These are phyloP conservation scores for Globisporangium solare DNA, from an alignment of 352 stramenopile species.

Conservation along the genomic window DNA sequence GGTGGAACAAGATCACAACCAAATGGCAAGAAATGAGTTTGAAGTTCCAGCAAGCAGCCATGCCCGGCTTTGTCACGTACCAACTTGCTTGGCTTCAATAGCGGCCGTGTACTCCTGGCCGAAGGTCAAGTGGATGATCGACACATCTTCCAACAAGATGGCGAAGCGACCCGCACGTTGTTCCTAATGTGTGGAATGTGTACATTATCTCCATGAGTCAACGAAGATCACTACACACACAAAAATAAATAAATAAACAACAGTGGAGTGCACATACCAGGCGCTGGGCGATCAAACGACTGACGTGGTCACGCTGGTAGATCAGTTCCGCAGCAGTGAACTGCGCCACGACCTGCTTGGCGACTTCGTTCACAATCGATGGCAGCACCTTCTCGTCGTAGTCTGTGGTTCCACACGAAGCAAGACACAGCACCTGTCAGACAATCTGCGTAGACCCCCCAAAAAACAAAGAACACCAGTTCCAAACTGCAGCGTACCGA, in stretches of 20 bases:
- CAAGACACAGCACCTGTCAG: neutral
- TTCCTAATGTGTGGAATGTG: conserved; percentile 32
- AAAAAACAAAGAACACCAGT: neutral
- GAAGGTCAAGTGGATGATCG: conserved; percentile 99
- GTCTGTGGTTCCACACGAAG: conserved; percentile 48
- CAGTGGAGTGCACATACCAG: conserved; percentile 42
- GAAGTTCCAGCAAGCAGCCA: no score
- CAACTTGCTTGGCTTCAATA: conserved; percentile 99
- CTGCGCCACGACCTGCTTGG: conserved; percentile 98
- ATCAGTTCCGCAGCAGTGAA: conserved; percentile 99
- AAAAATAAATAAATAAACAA: neutral
- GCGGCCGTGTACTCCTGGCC: conserved; percentile 97
- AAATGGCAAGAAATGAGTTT: neutral
- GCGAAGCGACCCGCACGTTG: conserved; percentile 88
- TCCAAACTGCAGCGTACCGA: conserved; percentile 36
- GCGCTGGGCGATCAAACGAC: conserved; percentile 91
- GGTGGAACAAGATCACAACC: neutral
- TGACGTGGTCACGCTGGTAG: conserved; percentile 98
- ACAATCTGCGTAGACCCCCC: neutral
- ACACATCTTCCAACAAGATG: conserved; percentile 97
- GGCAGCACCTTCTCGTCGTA: conserved; percentile 98
- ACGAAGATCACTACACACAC: neutral
- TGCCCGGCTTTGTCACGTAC: conserved; percentile 20
- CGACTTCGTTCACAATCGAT: conserved; percentile 99
- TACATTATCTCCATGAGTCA: conserved; percentile 17